These are phyloP conservation scores for Colletotrichum karsti DNA, from an alignment of 2,329 filamentous ascomycete genomes.

Conservation along the genomic window DNA sequence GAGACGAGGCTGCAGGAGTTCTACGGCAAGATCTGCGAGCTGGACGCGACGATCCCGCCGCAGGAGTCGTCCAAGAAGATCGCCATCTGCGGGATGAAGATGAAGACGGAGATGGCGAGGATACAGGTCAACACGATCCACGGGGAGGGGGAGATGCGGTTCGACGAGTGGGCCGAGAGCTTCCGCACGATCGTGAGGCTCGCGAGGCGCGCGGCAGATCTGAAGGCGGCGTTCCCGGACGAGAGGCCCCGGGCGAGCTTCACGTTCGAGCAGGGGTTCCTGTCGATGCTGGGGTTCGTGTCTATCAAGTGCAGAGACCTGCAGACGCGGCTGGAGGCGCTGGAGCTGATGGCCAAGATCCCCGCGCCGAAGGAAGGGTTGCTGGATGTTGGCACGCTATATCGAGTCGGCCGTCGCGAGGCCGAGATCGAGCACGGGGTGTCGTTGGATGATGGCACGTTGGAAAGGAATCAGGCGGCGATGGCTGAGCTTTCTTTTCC, in stretches of 20 bases:
- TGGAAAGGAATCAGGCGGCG: not conserved
- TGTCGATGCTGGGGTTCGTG: constrained; percentile 7
- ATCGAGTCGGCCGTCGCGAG: constrained; percentile 1
- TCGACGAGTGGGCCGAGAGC: constrained; percentile 41
- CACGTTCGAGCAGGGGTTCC: constrained; percentile 10
- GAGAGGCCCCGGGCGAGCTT: constrained; percentile 33
- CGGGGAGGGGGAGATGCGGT: constrained; percentile 40
- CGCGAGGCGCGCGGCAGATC: constrained; percentile 27
- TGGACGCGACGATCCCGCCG: constrained; percentile 35
- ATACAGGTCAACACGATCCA: constrained; percentile 44
- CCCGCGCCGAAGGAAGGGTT: constrained; percentile 33
- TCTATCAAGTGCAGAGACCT: constrained; percentile 34
- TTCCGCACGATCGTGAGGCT: constrained; percentile 47
- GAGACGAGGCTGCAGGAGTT: constrained; percentile 43
- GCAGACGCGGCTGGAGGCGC: constrained; percentile 45
- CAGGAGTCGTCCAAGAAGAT: not conserved
- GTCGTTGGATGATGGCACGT: constrained; percentile 8
- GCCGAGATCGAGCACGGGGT: constrained; percentile 26
- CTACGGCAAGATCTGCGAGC: constrained; percentile 35
- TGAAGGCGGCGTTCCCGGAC: not conserved
- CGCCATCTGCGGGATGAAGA: constrained; percentile 12
- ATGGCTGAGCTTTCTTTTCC: not conserved
- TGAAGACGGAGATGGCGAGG: constrained; percentile 39
- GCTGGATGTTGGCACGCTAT: constrained; percentile 11
- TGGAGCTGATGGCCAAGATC: constrained; percentile 36